phyloP scores from a whole-genome alignment of 257 asterid species.

The Datura wrightii region DNA sequence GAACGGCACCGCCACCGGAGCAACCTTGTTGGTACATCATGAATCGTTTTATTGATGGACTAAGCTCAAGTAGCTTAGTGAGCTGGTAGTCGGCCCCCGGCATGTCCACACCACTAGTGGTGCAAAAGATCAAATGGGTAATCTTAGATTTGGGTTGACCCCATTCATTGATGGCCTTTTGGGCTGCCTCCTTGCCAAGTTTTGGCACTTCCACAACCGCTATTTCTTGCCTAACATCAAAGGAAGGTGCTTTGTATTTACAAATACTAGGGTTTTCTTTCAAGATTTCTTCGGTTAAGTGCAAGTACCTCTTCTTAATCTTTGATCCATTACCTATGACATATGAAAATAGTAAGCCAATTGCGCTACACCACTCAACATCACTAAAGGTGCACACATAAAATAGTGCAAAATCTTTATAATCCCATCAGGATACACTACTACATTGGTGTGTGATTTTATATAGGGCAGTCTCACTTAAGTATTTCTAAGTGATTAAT shows the following conservation, averaged over 20 bases:
- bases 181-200: too few species aligned
- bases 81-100: slow-evolving; percentile 41
- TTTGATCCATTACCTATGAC: neutral
- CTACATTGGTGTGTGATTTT: too few species aligned
- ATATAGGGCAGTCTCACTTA: too few species aligned
- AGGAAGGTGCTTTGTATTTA: too few species aligned
- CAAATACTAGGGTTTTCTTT: too few species aligned
- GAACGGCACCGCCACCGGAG: slow-evolving; percentile 34
- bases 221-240: too few species aligned
- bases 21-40: slow-evolving; percentile 41
- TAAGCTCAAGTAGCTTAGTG: slow-evolving; percentile 34
- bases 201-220: too few species aligned
- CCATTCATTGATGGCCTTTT: too few species aligned
- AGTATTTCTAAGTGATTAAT: too few species aligned
- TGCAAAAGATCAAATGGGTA: slow-evolving; percentile 33
- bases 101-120: slow-evolving; percentile 34
- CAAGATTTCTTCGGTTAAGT: neutral
- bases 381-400: neutral
- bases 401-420: too few species aligned
- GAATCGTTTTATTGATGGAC: slow-evolving; percentile 33
- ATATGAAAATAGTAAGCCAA: neutral
- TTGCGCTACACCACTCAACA: neutral
- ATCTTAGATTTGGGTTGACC: slow-evolving; percentile 28
- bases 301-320: neutral
- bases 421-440: too few species aligned